Conservation (phyloP, 2,329 filamentous ascomycete genomes). For the Alternaria viburni region DNA sequence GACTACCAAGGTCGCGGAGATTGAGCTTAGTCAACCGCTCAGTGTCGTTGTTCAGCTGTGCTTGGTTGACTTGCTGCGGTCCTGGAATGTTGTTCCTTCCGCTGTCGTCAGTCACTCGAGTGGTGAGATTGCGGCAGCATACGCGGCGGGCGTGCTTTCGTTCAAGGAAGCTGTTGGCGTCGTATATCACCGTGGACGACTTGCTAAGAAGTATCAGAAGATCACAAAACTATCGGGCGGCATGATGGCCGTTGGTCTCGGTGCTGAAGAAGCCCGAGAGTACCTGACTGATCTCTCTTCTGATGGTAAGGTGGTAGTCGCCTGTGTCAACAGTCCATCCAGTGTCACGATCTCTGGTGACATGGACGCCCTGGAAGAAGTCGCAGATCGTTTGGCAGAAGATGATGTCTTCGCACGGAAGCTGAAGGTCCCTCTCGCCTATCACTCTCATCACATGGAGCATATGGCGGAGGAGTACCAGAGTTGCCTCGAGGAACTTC, state of each 20-base stretch:
- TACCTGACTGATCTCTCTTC: constrained; percentile 3
- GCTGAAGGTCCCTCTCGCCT: constrained; percentile 52
- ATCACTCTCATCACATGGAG: constrained; percentile 45
- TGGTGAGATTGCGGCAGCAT: constrained; percentile 37
- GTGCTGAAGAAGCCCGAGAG: not conserved
- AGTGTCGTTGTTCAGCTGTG: constrained; percentile 27
- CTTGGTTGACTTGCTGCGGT: constrained; percentile 16
- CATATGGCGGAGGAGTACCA: constrained; percentile 8
- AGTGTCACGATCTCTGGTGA: constrained; percentile 55
- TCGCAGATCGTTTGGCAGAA: constrained; percentile 40
- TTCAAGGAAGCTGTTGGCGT: constrained; percentile 17
- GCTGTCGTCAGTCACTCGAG: constrained; percentile 29
- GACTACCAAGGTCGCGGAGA: not conserved
- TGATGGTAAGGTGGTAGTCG: not conserved
- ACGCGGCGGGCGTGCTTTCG: constrained; percentile 27
- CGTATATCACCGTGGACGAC: constrained; percentile 21
- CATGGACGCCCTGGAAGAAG: constrained; percentile 41
- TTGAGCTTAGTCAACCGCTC: constrained; percentile 23
- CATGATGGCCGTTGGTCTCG: constrained; percentile 29
- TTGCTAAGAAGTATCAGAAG: constrained; percentile 17
- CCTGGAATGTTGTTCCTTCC: constrained; percentile 10
- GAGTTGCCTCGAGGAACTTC: constrained; percentile 13
- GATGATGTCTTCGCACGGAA: constrained; percentile 48
- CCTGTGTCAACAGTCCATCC: constrained; percentile 26
- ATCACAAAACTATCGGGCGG: not conserved